Percentiles rank a stretch among this genome's conserved stretches.
phyloP scores from a whole-genome alignment of 768 basidiomycete genomes.

The Hemileccinum rubropunctum region DNA sequence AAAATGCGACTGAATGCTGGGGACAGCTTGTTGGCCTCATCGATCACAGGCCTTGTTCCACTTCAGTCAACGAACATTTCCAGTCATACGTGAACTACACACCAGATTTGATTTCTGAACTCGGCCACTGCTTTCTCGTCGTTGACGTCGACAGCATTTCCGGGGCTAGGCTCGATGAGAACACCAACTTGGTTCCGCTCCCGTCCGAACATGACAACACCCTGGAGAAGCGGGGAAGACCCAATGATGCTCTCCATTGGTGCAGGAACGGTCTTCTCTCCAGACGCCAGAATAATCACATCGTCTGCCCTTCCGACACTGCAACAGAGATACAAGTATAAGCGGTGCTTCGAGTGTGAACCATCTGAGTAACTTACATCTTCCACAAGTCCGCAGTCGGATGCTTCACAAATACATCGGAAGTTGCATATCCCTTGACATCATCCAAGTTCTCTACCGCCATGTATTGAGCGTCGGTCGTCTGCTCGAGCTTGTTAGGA shows the following conservation, averaged over 20 bases:
- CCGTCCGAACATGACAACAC: slow-evolving; percentile 32
- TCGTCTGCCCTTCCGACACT: slow-evolving; percentile 40
- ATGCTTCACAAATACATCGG: slow-evolving; percentile 44
- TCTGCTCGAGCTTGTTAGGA: neutral
- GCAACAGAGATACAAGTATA: neutral
- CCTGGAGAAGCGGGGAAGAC: slow-evolving; percentile 20
- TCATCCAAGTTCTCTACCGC: slow-evolving; percentile 36
- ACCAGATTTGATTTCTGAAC: slow-evolving; percentile 27
- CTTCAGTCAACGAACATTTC: too few species aligned
- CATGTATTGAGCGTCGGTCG: neutral
- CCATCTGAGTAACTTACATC: slow-evolving; percentile 28
- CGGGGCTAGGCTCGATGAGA: slow-evolving; percentile 26
- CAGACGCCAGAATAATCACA: slow-evolving; percentile 30
- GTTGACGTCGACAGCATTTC: slow-evolving; percentile 10
- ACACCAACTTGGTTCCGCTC: slow-evolving; percentile 31
- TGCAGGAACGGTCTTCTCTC: slow-evolving; percentile 33
- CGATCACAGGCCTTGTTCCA: slow-evolving; percentile 35
- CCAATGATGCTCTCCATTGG: slow-evolving; percentile 30
- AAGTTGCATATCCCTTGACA: slow-evolving; percentile 34
- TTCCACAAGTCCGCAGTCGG: slow-evolving; percentile 44
- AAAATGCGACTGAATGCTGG: slow-evolving; percentile 45
- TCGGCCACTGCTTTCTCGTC: slow-evolving; percentile 7
- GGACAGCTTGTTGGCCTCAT: slow-evolving; percentile 42
- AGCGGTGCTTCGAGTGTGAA: neutral
- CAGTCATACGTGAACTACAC: neutral